Percentiles rank a stretch among this genome's conserved stretches.
phyloP scores from a whole-genome alignment of 2,329 filamentous ascomycete genomes.

The Fusarium sp. region DNA sequence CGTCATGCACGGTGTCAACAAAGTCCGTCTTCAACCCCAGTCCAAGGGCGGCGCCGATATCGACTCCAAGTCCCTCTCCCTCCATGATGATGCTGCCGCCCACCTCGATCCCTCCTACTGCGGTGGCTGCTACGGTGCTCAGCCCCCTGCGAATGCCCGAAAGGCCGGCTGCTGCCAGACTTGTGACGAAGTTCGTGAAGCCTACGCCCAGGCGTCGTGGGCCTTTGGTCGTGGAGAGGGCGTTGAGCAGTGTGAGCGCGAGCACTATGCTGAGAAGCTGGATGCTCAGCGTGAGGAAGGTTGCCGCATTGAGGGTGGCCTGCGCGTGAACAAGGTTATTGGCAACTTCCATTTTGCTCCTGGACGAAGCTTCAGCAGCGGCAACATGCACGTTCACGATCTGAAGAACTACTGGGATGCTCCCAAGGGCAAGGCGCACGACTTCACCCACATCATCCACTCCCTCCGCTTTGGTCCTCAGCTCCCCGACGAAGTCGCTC shows the following conservation, averaged over 20 bases:
- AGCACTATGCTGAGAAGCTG: slow-evolving; percentile 91
- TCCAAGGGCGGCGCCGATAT: slow-evolving; percentile 82
- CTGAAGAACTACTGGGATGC: slow-evolving; percentile 93
- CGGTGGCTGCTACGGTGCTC: slow-evolving; percentile 90
- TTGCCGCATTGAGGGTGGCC: slow-evolving; percentile 90
- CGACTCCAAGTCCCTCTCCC: slow-evolving; percentile 74
- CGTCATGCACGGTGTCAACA: slow-evolving; percentile 91
- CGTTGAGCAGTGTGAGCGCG: slow-evolving; percentile 94
- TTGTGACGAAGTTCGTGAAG: slow-evolving; percentile 95
- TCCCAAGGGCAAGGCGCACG: slow-evolving; percentile 77
- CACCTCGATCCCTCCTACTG: slow-evolving; percentile 95
- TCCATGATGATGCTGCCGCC: slow-evolving; percentile 73
- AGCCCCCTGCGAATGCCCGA: slow-evolving; percentile 73
- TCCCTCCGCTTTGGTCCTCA: slow-evolving; percentile 92
- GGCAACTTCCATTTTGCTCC: slow-evolving; percentile 99
- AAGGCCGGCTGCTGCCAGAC: slow-evolving; percentile 97
- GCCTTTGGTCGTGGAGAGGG: slow-evolving; percentile 92
- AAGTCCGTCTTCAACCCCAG: slow-evolving; percentile 81
- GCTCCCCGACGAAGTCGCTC: slow-evolving; percentile 77
- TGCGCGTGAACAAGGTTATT: slow-evolving; percentile 97
- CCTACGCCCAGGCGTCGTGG: slow-evolving; percentile 91
- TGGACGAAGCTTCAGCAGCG: slow-evolving; percentile 94
- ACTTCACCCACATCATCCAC: slow-evolving; percentile 91
- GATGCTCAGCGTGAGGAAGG: slow-evolving; percentile 91
- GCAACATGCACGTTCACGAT: slow-evolving; percentile 98